These are phyloP conservation scores for Cytidiella melzeri DNA, from an alignment of 768 basidiomycete genomes.

Conservation along the genomic window DNA sequence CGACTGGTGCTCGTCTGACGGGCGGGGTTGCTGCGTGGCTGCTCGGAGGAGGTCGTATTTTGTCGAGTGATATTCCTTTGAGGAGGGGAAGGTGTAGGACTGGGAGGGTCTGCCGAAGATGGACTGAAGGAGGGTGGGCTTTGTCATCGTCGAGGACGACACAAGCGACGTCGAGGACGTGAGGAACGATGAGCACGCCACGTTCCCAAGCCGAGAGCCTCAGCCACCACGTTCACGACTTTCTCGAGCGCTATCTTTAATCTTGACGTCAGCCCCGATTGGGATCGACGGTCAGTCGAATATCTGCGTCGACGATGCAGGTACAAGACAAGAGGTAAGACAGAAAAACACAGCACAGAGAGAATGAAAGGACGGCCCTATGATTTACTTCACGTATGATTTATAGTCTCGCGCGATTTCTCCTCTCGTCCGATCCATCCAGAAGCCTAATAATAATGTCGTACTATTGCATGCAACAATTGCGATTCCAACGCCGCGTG, in stretches of 20 bases:
- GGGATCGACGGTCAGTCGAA: too few relatives aligned
- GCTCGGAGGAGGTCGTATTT: conserved; percentile 47
- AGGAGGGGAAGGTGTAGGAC: conserved; percentile 42
- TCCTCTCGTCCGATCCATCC: too few relatives aligned
- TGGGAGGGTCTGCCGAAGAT: conserved; percentile 62
- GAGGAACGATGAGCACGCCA: conserved; percentile 13
- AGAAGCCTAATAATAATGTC: too few relatives aligned
- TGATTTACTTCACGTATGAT: too few relatives aligned
- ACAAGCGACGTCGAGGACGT: conserved; percentile 8
- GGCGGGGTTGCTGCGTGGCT: conserved; percentile 22
- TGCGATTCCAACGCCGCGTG: too few relatives aligned
- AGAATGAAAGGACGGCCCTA: too few relatives aligned
- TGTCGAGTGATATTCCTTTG: conserved; percentile 45
- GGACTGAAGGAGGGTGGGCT: conserved; percentile 53
- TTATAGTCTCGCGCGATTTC: too few relatives aligned
- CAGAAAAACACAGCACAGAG: too few relatives aligned
- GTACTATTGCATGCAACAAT: too few relatives aligned
- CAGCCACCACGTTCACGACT: conserved; percentile 2
- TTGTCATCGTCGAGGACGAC: conserved; percentile 34
- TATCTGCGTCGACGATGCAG: too few relatives aligned
- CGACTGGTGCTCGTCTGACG: background rate
- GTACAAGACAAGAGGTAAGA: too few relatives aligned
- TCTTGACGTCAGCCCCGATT: conserved; percentile 2
- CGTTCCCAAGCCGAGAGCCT: conserved; percentile 9
- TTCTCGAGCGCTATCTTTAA: background rate